Percentiles rank a stretch among this genome's conserved stretches.
phyloP scores from a whole-genome alignment of 345 rosid species.

The Salix viminalis region DNA sequence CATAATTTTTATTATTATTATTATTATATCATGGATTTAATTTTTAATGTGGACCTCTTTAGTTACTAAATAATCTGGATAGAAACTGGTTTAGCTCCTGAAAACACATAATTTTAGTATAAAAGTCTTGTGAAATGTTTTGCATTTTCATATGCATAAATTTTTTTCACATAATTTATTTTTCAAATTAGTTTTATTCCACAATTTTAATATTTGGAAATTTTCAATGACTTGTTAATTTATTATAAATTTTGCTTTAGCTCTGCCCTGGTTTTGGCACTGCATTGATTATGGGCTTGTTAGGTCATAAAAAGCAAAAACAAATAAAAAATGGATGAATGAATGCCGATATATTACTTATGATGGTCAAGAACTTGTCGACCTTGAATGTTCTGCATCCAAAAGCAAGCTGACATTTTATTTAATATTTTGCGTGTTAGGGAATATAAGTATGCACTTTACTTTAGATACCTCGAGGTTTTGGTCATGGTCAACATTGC shows the following conservation, averaged over 20 bases:
- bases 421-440: too few relatives aligned
- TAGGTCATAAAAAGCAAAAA: too few relatives aligned
- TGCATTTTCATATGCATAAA: background rate
- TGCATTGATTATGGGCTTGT: too few relatives aligned
- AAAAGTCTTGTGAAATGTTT: too few relatives aligned
- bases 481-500: background rate
- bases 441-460: background rate
- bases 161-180: background rate
- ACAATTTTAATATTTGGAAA: background rate
- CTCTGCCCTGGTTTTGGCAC: background rate
- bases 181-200: background rate
- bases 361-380: background rate
- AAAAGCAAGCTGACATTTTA: background rate
- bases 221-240: background rate
- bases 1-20: too few relatives aligned
- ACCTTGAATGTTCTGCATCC: background rate
- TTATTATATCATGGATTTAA: background rate
- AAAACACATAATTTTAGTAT: too few relatives aligned
- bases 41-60: background rate
- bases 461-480: background rate
- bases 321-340: too few relatives aligned
- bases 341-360: too few relatives aligned
- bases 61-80: background rate
- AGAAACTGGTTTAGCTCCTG: background rate
- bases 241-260: background rate